A percentile compares a stretch with the other conserved stretches of the same genome.
Conservation (phyloP, 257 asterid species). For the Mentha longifolia region DNA sequence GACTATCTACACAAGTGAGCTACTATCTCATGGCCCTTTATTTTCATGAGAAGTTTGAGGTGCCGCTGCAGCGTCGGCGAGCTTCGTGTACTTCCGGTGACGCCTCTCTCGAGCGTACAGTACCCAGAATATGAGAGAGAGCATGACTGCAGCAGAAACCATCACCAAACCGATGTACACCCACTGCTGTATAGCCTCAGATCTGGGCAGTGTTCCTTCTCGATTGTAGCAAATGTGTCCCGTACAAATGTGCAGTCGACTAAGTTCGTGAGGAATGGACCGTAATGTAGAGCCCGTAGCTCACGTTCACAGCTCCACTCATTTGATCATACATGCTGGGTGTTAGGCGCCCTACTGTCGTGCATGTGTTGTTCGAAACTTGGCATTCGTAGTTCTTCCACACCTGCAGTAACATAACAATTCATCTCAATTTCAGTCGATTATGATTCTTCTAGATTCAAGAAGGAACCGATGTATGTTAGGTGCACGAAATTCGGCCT, state of each 20-base stretch:
- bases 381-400: too few species aligned
- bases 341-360: too few species aligned
- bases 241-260: slow-evolving; percentile 83
- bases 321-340: too few species aligned
- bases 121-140: slow-evolving; percentile 88
- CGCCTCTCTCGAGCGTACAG: slow-evolving; percentile 86
- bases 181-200: slow-evolving; percentile 60
- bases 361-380: too few species aligned
- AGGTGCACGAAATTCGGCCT: too few species aligned
- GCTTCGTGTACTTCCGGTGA: slow-evolving; percentile 79
- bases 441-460: too few species aligned
- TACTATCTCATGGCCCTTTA: slow-evolving; percentile 40
- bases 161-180: slow-evolving; percentile 72
- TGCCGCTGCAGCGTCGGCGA: slow-evolving; percentile 49
- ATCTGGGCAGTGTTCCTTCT: slow-evolving; percentile 68
- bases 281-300: slow-evolving; percentile 61
- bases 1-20: slow-evolving; percentile 23
- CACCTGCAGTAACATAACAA: too few species aligned
- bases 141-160: slow-evolving; percentile 76
- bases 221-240: slow-evolving; percentile 61
- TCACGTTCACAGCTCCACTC: too few species aligned
- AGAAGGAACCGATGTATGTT: too few species aligned
- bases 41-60: slow-evolving; percentile 41
- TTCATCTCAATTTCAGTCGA: too few species aligned
- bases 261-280: slow-evolving; percentile 70